Base-by-base conservation (phyloP, 1,284 basidiomycete species). In the Singerocomus rubriflavus region DNA sequence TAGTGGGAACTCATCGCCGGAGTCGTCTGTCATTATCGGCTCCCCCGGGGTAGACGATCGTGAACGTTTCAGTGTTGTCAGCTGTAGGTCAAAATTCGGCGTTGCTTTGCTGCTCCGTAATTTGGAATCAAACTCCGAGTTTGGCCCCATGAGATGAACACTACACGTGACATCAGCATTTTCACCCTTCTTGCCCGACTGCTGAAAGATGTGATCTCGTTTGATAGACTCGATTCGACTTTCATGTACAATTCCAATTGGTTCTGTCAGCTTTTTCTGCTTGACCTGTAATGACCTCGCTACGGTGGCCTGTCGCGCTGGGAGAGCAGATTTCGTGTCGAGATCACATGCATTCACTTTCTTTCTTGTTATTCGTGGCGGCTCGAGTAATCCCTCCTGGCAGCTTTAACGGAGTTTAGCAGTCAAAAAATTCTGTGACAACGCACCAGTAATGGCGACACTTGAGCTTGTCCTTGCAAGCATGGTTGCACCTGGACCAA, bases 391-490 rank as follows among this genome's bases (percentile, higher is more conserved):
- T 2, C 88, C 88, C 39, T 90, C 84, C 36, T 81, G 79, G 58
- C 88, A 91, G 61, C 88, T 91, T 55, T 12, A 54, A 17, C 34
- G 36, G 48, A 53, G 50, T 48, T 51, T 52, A 47, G 50, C 12
- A 21, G 31, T 27, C 40, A 8, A 25, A 16, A 5, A 33, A 14
- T 31, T n/a, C 13, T 31, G 27, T 48, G 30, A 40, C 41, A 34
- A 57, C 45, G 53, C 73, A 57, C 89, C 88, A 91, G 31, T 83
- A 63, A 71, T 91, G 88, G 26, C 83, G 77, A 62, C 89, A 91
- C 40, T 73, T 75, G 3, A 71, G 71, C 66, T 91, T 91, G 60
- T 89, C 81, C 62, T 85, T 88, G 73, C 89, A 91, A n/a, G 73
- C 52, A 59, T 91, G 89, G 57, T 88, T 87, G 60, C 89, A 91